Evolutionary conservation across 2,329 filamentous ascomycete genomes (phyloP).

Genomic region (Fusarium fracticaudum): DNA sequence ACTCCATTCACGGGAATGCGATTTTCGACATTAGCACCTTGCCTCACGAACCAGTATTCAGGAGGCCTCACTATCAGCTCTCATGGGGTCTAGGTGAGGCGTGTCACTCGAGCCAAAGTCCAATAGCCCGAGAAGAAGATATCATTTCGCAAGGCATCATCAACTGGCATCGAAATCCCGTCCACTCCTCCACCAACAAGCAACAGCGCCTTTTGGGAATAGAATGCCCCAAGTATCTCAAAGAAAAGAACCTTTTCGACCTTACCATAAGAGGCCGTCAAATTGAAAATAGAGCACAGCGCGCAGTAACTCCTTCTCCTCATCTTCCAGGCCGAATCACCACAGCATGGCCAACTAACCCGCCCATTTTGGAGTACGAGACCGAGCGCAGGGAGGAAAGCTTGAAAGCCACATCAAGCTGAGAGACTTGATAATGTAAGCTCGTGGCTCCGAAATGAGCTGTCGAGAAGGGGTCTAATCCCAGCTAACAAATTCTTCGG

Average conservation of each 20-base stretch:
- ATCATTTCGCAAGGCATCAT: neutral
- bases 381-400: neutral
- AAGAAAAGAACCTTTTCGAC: neutral
- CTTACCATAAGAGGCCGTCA: too few relatives aligned
- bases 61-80: neutral
- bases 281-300: neutral
- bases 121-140: neutral
- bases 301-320: neutral
- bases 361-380: neutral
- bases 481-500: neutral
- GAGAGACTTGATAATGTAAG: neutral
- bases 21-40: neutral
- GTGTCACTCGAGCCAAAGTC: neutral
- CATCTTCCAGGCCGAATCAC: neutral
- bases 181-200: neutral
- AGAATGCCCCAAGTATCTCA: neutral
- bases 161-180: neutral
- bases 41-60: neutral
- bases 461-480: neutral
- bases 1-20: neutral
- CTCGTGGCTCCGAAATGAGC: neutral
- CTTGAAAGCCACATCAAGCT: neutral
- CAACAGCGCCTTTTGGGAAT: neutral
- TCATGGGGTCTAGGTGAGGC: accelerated
- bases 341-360: accelerated